These are phyloP conservation scores for Mycosphaerella sp. DNA, from an alignment of 2,329 filamentous ascomycete species.

Conservation along the genomic window DNA sequence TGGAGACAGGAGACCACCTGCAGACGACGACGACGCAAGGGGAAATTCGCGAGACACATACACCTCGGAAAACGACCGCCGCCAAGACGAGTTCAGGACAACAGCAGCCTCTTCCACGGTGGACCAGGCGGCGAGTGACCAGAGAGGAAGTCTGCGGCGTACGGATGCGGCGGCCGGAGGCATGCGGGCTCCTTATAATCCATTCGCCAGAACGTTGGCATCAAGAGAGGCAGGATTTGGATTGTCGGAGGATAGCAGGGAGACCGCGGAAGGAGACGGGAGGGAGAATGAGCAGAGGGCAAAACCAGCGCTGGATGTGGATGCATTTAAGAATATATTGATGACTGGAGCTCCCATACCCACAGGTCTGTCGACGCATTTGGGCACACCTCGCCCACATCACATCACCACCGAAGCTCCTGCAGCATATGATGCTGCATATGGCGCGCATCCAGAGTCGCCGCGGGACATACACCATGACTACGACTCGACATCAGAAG, in stretches of 20 bases:
- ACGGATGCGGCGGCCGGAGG: constrained; percentile 5
- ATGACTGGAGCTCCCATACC: constrained; percentile 57
- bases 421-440: constrained; percentile 48
- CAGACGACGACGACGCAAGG: constrained; percentile 11
- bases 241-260: constrained; percentile 7
- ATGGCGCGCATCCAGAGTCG: constrained; percentile 42
- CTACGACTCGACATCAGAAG: constrained; percentile 29
- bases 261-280: constrained; percentile 7
- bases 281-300: constrained; percentile 10
- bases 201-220: constrained; percentile 32
- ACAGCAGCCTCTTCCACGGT: constrained; percentile 21
- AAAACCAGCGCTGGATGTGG: constrained; percentile 56
- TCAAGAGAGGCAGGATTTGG: constrained; percentile 24
- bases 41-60: background rate
- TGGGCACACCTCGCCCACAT: constrained; percentile 10
- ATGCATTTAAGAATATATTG: constrained; percentile 67
- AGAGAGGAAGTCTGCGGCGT: constrained; percentile 18
- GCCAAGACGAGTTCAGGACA: constrained; percentile 19
- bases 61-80: constrained; percentile 16
- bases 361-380: constrained; percentile 14
- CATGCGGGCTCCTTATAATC: constrained; percentile 30
- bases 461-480: constrained; percentile 51
- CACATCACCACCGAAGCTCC: constrained; percentile 46
- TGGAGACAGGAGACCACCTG: constrained; percentile 14
- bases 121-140: constrained; percentile 20